Base-by-base conservation (phyloP, 2,329 filamentous ascomycete genomes). In the Verticillium alfalfae region DNA sequence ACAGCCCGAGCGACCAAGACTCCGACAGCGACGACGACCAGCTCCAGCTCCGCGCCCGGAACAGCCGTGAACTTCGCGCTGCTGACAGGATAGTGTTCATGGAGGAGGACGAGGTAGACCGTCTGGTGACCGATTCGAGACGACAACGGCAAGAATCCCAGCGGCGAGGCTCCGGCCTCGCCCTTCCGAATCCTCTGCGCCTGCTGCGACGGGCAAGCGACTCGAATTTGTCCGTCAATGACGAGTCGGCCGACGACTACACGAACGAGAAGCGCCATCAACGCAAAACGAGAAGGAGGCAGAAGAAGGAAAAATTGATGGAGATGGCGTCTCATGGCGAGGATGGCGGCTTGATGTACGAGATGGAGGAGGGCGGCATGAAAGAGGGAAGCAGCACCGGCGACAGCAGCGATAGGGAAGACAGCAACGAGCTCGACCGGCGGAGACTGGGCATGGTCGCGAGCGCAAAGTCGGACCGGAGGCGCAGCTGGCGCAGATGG, bases 311-410 rank as follows among this genome's bases (percentile, higher is more conserved):
- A 64, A 79, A 75, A 66, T 72, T 84, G 70, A 74, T 81, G 67
- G 77, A 80, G 61, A 78, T 83, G 59, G 85, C 85, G 4, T 78
- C 78, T 34, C 74, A 86, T 63, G 87, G 87, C 61, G 90, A 92
- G 70, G 86, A 91, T 66, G 88, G 89, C 41, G 85, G 88, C 73
- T 79, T 96, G 69, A 91, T 96, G 88, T 93, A 92, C 73, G 91
- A 95, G 76, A 92, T 94, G 89, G 93, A 97, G 74, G 89, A 93
- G 71, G 92, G 92, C 1, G 84, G 82, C 2, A 83, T 90, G 70
- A 86, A 83, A 64, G 87, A 89, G 57, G 88, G 88, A 60, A 90
- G 84, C 71, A 80, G 79, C 6, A 87, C 85, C 0, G 85, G 85
- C 39, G 81, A 84, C 0, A 88, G 84, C 73, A 87, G 82, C 79